Conservation (phyloP, 208 protist species). For the Porcisia hertigi region DNA sequence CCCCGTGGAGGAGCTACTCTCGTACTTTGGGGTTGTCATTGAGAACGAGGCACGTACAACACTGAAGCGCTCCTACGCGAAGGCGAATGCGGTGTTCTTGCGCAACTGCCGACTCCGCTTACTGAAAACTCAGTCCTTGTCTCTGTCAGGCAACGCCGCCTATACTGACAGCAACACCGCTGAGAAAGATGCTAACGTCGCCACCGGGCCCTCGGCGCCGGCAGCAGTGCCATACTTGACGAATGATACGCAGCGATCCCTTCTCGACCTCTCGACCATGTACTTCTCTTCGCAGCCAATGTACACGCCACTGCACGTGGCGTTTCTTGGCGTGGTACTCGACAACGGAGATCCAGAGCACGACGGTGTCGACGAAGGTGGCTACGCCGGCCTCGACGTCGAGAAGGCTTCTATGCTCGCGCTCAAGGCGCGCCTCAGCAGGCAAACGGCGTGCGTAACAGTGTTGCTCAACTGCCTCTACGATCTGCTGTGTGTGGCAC, state of each 20-base stretch:
- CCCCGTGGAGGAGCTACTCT: slow-evolving; percentile 59
- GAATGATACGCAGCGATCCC: slow-evolving; percentile 26
- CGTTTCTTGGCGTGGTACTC: slow-evolving; percentile 57
- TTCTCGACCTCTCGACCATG: slow-evolving; percentile 28
- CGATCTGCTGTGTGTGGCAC: slow-evolving; percentile 23
- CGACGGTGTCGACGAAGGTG: slow-evolving; percentile 5
- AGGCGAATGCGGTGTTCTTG: slow-evolving; percentile 16
- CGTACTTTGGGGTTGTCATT: slow-evolving; percentile 50
- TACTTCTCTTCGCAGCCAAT: slow-evolving; percentile 46
- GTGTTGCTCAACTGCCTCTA: slow-evolving; percentile 54
- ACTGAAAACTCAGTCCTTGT: slow-evolving; percentile 1
- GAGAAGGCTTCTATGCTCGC: background rate
- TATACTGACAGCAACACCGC: background rate
- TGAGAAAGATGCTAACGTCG: background rate
- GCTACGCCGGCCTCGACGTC: background rate
- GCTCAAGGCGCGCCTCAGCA: slow-evolving; percentile 15
- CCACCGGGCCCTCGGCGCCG: background rate
- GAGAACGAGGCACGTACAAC: slow-evolving; percentile 33
- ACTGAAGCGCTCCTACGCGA: slow-evolving; percentile 25
- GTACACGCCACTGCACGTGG: slow-evolving; percentile 75
- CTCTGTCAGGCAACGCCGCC: background rate
- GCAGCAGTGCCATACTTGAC: slow-evolving; percentile 9
- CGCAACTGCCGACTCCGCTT: slow-evolving; percentile 18
- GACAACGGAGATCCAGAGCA: slow-evolving; percentile 28
- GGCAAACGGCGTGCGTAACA: slow-evolving; percentile 31